Conservation (phyloP, 2,329 filamentous ascomycete species). For the Zasmidium angulare region DNA sequence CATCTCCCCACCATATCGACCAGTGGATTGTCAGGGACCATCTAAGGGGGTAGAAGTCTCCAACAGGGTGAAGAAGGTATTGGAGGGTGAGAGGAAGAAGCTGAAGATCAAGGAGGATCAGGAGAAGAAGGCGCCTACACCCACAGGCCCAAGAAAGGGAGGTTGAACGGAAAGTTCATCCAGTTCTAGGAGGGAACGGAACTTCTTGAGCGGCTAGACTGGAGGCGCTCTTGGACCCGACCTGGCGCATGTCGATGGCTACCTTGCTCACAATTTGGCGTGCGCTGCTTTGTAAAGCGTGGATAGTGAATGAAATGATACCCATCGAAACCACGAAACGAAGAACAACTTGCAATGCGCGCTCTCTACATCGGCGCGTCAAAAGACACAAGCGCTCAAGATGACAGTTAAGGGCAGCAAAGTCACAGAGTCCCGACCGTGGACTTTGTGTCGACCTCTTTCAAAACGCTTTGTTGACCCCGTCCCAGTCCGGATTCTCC, state of each 20-base stretch:
- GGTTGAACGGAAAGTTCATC: slow-evolving; percentile 22
- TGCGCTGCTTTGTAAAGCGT: background rate
- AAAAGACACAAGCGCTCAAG: too few species aligned
- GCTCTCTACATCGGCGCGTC: too few species aligned
- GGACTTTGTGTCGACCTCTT: background rate
- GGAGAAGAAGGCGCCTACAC: slow-evolving; percentile 20
- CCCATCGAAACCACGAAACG: background rate
- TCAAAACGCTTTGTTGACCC: slow-evolving; percentile 31
- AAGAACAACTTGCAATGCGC: too few species aligned
- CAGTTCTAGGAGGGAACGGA: too few species aligned
- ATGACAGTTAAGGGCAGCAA: too few species aligned
- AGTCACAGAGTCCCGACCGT: too few species aligned
- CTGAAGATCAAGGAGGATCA: slow-evolving; percentile 31
- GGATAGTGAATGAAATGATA: slow-evolving; percentile 10
- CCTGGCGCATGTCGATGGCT: too few species aligned
- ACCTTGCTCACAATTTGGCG: background rate
- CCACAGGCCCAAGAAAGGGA: slow-evolving; percentile 24
- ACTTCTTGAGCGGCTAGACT: too few species aligned
- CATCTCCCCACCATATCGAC: slow-evolving; percentile 58
- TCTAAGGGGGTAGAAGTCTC: slow-evolving; percentile 44
- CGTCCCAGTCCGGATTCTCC: slow-evolving; percentile 25
- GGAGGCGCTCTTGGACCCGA: too few species aligned
- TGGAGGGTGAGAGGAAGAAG: slow-evolving; percentile 49
- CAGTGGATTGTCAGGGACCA: slow-evolving; percentile 53
- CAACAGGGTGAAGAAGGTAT: slow-evolving; percentile 45